Conservation (phyloP, 164 flowering plant species). For the Berberis thunbergii region DNA sequence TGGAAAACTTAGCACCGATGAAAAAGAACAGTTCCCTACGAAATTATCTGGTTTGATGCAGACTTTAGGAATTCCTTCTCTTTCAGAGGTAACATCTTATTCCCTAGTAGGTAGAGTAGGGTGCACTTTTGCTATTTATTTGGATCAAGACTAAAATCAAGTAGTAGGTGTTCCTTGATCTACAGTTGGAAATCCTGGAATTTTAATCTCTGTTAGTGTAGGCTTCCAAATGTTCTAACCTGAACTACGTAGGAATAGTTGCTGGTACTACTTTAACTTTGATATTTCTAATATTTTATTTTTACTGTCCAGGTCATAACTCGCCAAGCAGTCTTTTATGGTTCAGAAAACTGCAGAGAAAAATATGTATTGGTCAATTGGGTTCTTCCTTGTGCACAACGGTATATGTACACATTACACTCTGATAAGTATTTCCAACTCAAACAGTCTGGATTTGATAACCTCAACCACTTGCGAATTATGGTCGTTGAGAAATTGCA, state of each 20-base stretch:
- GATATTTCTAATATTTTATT: not conserved
- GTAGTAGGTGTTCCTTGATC: too few species aligned
- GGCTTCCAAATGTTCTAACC: too few species aligned
- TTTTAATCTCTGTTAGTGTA: too few species aligned
- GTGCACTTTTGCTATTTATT: too few species aligned
- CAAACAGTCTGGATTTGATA: conserved; percentile 40
- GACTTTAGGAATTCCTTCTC: conserved; percentile 58
- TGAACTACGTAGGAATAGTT: not conserved
- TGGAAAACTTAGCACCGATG: conserved; percentile 40
- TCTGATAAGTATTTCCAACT: conserved; percentile 46
- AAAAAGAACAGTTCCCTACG: conserved; percentile 27
- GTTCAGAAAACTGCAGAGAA: conserved; percentile 30
- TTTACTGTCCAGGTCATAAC: conserved; percentile 47
- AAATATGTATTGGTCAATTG: conserved; percentile 57
- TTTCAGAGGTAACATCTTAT: conserved; percentile 56
- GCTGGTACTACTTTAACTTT: conserved; percentile 1
- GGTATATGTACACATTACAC: conserved; percentile 50
- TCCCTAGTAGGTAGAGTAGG: too few species aligned
- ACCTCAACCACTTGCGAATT: conserved; percentile 34
- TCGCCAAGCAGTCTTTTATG: conserved; percentile 70
- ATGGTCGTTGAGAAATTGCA: conserved; percentile 62
- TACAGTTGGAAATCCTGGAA: too few species aligned
- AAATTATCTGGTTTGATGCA: conserved; percentile 42
- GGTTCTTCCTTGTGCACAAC: conserved; percentile 94
- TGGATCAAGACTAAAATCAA: too few species aligned